Base-by-base conservation (phyloP, 306 rosid genomes). In the Alnus glutinosa region DNA sequence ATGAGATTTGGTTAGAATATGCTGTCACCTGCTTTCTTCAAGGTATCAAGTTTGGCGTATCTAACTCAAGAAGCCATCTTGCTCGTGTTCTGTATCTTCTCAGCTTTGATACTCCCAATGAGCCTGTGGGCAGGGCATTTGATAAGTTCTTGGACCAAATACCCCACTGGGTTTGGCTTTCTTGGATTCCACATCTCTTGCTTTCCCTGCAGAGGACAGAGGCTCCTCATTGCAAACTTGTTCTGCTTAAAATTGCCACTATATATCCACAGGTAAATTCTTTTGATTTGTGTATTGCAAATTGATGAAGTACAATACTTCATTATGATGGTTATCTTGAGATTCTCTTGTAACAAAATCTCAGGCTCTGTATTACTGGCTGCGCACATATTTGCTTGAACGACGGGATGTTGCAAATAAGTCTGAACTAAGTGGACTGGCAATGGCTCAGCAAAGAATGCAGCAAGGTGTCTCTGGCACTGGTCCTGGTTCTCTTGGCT, bases 141-240 rank as follows among this genome's bases (percentile, higher is more conserved):
- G 99, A 91, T 84, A 96, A 96, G 88, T 91, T 82, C 87, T 80
- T 89, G 55, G 99, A 93, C 49, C 97, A 96, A 78, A 86, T 96
- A 80, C 99, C 99, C 32, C 98, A 96, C 79, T 96, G 99, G 99
- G 97, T 93, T 86, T 96, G 99, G 99, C 96, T 96, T 73, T 90
- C 99, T 75, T 96, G 99, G 99, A 96, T 96, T 85, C 99, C 99
- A 18, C 99, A 96, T 77, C 98, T 96, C 80, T 86, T 96, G 76
- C 98, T 96, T 75, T 96, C 99, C 73, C 92, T 96, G 84, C 99
- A 96, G 89, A 89, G 99, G 86, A 85, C 97, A 18, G 99, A 93
- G 87, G 99, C 99, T 77, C 89, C 89, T 74, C 99, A 93, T 71
- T 93, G 97, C 86, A 96, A 93, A 85, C 98, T 91, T 82, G 98